A percentile compares a stretch with the other conserved stretches of the same genome.
Conservation (phyloP, 2,329 filamentous ascomycete genomes). For the Clarireedia sp. region DNA sequence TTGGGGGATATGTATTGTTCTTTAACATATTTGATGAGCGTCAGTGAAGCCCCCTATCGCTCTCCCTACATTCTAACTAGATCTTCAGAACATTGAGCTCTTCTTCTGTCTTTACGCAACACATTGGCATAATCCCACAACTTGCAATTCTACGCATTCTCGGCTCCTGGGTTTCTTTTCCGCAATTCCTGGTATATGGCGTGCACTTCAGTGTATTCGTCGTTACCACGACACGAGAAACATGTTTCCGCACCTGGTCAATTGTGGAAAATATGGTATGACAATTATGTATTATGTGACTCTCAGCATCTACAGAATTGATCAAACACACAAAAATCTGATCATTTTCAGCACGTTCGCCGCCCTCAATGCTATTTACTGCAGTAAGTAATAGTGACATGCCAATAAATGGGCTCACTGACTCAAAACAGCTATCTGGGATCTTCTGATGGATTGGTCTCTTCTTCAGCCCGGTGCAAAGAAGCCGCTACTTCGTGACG, state of each 20-base stretch:
- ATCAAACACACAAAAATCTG: conserved; percentile 47
- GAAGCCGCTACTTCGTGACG: conserved; percentile 63
- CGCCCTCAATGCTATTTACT: conserved; percentile 74
- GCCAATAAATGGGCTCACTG: neutral
- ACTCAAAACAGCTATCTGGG: conserved; percentile 62
- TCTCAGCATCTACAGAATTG: conserved; percentile 76
- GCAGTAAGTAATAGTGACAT: conserved; percentile 45
- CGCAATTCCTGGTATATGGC: conserved; percentile 79
- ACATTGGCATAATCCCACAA: conserved; percentile 60
- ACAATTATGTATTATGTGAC: conserved; percentile 73
- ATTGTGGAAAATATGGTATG: conserved; percentile 83
- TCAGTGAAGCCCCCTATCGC: conserved; percentile 40
- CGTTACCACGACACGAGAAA: conserved; percentile 84
- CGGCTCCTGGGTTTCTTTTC: conserved; percentile 79
- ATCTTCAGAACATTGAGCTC: conserved; percentile 67
- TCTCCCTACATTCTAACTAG: conserved; percentile 18
- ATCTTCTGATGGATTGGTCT: conserved; percentile 93
- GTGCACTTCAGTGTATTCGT: conserved; percentile 80
- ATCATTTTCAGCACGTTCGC: conserved; percentile 75
- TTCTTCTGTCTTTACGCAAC: conserved; percentile 93
- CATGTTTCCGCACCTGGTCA: conserved; percentile 84
- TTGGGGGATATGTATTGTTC: conserved; percentile 97
- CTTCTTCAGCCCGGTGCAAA: conserved; percentile 70
- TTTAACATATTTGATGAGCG: conserved; percentile 78
- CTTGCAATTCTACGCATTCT: conserved; percentile 82